These are phyloP conservation scores for Jackrogersella minutella DNA, from an alignment of 495 filamentous ascomycete species.

Conservation along the genomic window DNA sequence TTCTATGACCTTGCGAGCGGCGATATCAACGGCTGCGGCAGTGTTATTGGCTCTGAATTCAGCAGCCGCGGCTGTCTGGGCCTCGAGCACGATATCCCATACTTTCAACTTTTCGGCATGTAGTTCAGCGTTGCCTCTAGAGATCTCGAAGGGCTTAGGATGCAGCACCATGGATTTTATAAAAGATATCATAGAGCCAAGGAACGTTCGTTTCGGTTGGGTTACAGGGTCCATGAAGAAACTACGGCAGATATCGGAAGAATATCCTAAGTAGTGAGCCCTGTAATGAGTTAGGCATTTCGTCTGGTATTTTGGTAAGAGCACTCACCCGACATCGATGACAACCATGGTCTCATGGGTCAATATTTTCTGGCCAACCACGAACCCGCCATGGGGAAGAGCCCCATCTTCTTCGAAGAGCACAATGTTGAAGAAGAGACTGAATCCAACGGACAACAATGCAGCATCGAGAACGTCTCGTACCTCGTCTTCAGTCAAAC, in stretches of 20 bases:
- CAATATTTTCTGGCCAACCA: slow-evolving; percentile 57
- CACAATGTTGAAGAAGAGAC: slow-evolving; percentile 65
- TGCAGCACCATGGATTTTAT: not conserved
- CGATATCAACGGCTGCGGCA: slow-evolving; percentile 62
- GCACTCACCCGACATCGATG: slow-evolving; percentile 62
- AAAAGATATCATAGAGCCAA: not conserved
- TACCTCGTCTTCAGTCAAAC: slow-evolving; percentile 61
- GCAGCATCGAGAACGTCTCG: slow-evolving; percentile 58
- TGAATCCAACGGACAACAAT: slow-evolving; percentile 55
- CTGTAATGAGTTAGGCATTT: slow-evolving; percentile 38
- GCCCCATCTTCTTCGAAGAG: slow-evolving; percentile 64
- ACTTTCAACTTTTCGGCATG: slow-evolving; percentile 58
- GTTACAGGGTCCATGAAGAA: slow-evolving; percentile 54
- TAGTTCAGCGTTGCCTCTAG: slow-evolving; percentile 8
- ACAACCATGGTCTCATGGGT: slow-evolving; percentile 60
- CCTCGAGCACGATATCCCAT: slow-evolving; percentile 61
- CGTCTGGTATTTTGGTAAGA: not conserved
- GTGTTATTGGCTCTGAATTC: slow-evolving; percentile 54
- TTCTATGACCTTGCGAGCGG: slow-evolving; percentile 59
- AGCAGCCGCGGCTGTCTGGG: slow-evolving; percentile 56
- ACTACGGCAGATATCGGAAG: slow-evolving; percentile 64
- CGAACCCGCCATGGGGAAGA: slow-evolving; percentile 61
- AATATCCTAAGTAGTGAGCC: slow-evolving; percentile 64
- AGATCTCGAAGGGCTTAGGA: not conserved
- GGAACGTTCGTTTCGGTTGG: not conserved